These are phyloP conservation scores for Picea engelmannii DNA, from an alignment of 83 land plant genomes.

Conservation along the genomic window DNA sequence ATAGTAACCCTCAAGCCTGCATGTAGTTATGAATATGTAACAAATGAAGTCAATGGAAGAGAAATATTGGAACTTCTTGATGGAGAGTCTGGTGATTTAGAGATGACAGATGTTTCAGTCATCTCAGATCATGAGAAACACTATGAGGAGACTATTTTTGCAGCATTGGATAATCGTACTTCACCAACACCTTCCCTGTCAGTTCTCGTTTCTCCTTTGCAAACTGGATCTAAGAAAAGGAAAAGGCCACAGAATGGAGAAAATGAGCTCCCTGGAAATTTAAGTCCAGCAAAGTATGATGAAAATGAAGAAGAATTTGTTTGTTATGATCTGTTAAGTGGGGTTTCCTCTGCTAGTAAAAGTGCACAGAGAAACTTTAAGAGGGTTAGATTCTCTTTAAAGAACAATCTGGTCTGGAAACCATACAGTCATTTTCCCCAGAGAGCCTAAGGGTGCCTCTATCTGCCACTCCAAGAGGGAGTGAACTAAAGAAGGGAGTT, in stretches of 20 bases:
- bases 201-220: constrained; percentile 15
- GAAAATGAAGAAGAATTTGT: background rate
- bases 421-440: constrained; percentile 85
- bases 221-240: constrained; percentile 19
- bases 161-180: background rate
- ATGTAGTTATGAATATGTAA: background rate
- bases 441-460: constrained; percentile 81
- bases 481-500: constrained; percentile 92
- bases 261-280: background rate
- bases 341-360: constrained; percentile 13
- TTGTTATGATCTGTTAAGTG: background rate
- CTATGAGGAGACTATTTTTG: constrained; percentile 6
- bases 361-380: constrained; percentile 49
- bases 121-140: constrained; percentile 9
- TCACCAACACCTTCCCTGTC: background rate
- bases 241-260: constrained; percentile 6
- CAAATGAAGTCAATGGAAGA: background rate
- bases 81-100: background rate
- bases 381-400: constrained; percentile 83
- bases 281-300: background rate
- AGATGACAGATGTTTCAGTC: constrained; percentile 22
- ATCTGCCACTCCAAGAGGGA: constrained; percentile 82
- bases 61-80: background rate
- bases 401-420: constrained; percentile 83
- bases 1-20: background rate